phyloP scores from a whole-genome alignment of 345 rosid genomes.

The Salix suchowensis region DNA sequence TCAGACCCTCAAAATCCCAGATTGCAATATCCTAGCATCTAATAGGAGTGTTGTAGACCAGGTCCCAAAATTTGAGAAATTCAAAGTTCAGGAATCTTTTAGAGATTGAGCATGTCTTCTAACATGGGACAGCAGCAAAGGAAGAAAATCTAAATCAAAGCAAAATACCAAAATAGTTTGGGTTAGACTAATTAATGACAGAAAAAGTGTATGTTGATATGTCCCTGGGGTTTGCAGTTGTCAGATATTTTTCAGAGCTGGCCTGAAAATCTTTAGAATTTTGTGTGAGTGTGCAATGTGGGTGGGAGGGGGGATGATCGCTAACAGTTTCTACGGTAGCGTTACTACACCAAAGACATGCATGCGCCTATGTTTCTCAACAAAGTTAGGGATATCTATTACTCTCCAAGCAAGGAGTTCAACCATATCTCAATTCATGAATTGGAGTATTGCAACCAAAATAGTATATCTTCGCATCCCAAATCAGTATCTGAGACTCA shows the following conservation, averaged over 20 bases:
- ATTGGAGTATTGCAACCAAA: not conserved
- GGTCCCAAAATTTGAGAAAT: not conserved
- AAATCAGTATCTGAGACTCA: not conserved
- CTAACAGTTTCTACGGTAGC: no score
- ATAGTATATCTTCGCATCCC: not conserved
- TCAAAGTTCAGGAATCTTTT: not conserved
- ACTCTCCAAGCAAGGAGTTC: not conserved
- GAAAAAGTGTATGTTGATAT: not conserved
- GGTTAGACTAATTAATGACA: not conserved
- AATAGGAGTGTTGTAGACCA: not conserved
- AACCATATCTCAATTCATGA: not conserved
- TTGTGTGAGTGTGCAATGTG: no score
- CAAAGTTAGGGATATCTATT: not conserved
- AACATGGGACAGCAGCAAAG: not conserved
- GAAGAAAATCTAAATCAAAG: not conserved
- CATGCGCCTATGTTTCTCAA: not conserved
- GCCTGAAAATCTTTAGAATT: no score
- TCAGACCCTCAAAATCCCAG: no score
- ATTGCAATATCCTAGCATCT: not conserved
- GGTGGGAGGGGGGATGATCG: no score
- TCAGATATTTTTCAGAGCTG: not conserved
- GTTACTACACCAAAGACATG: not conserved
- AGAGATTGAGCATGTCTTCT: not conserved
- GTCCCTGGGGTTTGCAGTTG: not conserved
- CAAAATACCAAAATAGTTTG: not conserved